phyloP scores from a whole-genome alignment of 1,139 yeast species.

The Suhomyces anneliseae region DNA sequence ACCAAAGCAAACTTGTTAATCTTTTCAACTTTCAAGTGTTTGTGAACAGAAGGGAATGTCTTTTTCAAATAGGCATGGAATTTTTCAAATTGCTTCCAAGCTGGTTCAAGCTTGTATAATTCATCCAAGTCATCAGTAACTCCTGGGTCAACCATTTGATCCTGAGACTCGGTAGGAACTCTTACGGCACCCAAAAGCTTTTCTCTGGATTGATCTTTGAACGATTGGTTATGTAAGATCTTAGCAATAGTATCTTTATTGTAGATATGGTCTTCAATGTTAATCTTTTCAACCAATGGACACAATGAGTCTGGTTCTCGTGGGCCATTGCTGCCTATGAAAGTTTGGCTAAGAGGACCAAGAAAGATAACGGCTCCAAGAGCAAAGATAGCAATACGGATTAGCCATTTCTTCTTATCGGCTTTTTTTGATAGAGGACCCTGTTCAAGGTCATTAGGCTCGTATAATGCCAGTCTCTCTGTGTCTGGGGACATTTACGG shows the following conservation, averaged over 20 bases:
- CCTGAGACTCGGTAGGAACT: conserved; percentile 64
- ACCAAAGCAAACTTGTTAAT: conserved; percentile 36
- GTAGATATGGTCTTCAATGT: conserved; percentile 25
- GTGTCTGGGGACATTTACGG: too few relatives aligned
- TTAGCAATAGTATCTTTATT: conserved; percentile 23
- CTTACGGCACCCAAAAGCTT: conserved; percentile 56
- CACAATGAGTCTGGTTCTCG: conserved; percentile 29
- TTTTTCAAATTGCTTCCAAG: conserved; percentile 31
- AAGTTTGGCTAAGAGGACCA: too few relatives aligned
- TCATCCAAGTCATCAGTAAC: conserved; percentile 23
- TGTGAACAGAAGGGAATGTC: conserved; percentile 34
- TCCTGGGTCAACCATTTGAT: conserved; percentile 38
- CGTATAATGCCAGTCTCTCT: too few relatives aligned
- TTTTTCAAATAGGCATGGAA: conserved; percentile 31
- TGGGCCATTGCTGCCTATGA: background rate
- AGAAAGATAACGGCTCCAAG: too few relatives aligned
- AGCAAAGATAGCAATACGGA: too few relatives aligned
- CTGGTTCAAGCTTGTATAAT: conserved; percentile 22
- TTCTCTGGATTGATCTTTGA: conserved; percentile 38
- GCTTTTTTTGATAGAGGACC: too few relatives aligned
- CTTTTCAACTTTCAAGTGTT: conserved; percentile 30
- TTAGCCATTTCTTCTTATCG: too few relatives aligned
- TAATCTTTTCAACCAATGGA: conserved; percentile 34
- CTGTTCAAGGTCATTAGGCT: too few relatives aligned
- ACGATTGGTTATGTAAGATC: conserved; percentile 38